Evolutionary conservation across 2,329 filamentous ascomycete genomes (phyloP).

Genomic region (Apiospora aurea): DNA sequence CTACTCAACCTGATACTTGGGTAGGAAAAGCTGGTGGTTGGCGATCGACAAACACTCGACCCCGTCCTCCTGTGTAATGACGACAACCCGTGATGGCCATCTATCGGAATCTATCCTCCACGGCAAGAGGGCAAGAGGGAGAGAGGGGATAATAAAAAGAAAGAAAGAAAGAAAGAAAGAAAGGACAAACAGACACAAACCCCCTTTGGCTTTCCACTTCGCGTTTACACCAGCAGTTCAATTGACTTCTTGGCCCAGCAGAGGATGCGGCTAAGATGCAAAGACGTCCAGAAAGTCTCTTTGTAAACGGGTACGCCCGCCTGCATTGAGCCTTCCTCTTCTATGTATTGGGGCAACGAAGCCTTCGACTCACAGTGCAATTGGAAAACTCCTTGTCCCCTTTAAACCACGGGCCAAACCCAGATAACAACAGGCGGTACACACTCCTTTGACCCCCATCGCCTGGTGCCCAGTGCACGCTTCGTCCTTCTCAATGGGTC

Average conservation of each 20-base stretch:
- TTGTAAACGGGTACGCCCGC: background rate
- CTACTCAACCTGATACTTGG: background rate
- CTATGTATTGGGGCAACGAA: background rate
- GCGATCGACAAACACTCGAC: background rate
- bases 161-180: background rate
- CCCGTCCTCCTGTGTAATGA: background rate
- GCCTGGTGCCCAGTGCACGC: background rate
- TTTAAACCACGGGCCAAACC: too few relatives aligned
- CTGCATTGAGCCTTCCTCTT: slow-evolving; percentile 2
- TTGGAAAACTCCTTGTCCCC: background rate
- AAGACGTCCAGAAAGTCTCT: background rate
- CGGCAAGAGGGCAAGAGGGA: background rate
- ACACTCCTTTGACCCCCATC: too few relatives aligned
- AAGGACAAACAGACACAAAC: background rate
- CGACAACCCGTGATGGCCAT: background rate
- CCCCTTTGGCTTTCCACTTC: background rate
- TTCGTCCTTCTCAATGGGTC: background rate
- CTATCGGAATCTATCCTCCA: too few relatives aligned
- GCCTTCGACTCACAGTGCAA: background rate
- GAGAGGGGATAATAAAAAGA: background rate
- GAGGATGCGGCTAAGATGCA: background rate
- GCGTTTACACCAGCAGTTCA: background rate
- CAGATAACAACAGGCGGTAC: too few relatives aligned
- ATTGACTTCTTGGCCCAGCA: background rate
- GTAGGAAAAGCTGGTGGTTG: background rate